These are phyloP conservation scores for Paecilomyces fulvus DNA, from an alignment of 2,329 filamentous ascomycete species.

Conservation along the genomic window DNA sequence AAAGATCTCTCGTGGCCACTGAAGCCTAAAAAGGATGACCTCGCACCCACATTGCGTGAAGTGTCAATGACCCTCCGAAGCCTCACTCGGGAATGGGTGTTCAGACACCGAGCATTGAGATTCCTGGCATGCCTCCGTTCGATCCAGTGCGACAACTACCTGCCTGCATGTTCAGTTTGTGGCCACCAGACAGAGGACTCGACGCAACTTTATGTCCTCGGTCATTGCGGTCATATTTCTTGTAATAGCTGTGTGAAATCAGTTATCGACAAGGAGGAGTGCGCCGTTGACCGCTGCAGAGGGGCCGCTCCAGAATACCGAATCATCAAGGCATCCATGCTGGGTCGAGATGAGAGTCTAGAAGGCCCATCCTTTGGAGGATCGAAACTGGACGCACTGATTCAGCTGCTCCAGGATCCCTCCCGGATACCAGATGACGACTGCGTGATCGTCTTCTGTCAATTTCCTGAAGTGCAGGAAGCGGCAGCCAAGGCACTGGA, in stretches of 20 bases:
- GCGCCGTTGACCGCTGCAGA: constrained; percentile 33
- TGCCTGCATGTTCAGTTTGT: constrained; percentile 27
- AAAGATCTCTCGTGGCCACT: not conserved
- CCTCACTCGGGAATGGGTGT: constrained; percentile 14
- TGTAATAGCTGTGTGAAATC: constrained; percentile 34
- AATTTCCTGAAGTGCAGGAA: constrained; percentile 39
- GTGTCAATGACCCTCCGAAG: constrained; percentile 11
- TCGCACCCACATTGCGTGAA: constrained; percentile 12
- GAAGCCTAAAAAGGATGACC: constrained; percentile 7
- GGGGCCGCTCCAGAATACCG: constrained; percentile 30
- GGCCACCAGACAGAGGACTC: constrained; percentile 15
- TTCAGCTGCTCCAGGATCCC: constrained; percentile 33
- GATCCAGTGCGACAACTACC: constrained; percentile 9
- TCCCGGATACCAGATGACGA: constrained; percentile 33
- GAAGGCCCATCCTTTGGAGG: constrained; percentile 25
- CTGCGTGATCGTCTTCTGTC: constrained; percentile 49
- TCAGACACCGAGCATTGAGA: constrained; percentile 14
- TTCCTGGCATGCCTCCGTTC: constrained; percentile 13
- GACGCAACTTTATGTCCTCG: constrained; percentile 32
- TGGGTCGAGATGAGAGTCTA: constrained; percentile 23
- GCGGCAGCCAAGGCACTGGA: constrained; percentile 23
- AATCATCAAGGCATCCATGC: constrained; percentile 30
- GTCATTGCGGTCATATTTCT: constrained; percentile 45
- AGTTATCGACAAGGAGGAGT: constrained; percentile 22
- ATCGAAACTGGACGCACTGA: constrained; percentile 41